Conservation (phyloP, 1,284 basidiomycete genomes). For the Athelia psychrophila region DNA sequence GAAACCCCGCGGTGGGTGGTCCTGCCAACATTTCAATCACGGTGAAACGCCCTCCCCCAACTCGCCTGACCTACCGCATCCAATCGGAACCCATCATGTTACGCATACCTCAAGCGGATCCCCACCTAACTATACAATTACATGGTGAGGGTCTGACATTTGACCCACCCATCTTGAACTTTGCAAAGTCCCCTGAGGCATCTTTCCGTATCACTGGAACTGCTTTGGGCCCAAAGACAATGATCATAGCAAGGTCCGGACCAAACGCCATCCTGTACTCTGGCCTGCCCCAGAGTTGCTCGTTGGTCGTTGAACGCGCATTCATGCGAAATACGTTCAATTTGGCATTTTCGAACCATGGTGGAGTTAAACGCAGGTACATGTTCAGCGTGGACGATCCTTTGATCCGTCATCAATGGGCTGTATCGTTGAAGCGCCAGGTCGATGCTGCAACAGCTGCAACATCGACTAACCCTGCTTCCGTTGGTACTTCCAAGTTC, state of each 20-base stretch:
- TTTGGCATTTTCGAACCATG: slow-evolving; percentile 76
- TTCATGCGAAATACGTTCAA: slow-evolving; percentile 96
- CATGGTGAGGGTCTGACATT: slow-evolving; percentile 84
- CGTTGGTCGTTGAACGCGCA: slow-evolving; percentile 80
- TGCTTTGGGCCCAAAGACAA: slow-evolving; percentile 76
- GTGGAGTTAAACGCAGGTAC: slow-evolving; percentile 74
- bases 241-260: slow-evolving; percentile 80
- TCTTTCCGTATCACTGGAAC: slow-evolving; percentile 86
- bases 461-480: slow-evolving; percentile 28
- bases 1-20: slow-evolving; percentile 40
- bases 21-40: slow-evolving; percentile 54
- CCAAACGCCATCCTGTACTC: slow-evolving; percentile 78
- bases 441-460: slow-evolving; percentile 49
- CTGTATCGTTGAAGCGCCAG: slow-evolving; percentile 64
- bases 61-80: slow-evolving; percentile 77
- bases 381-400: slow-evolving; percentile 90
- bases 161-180: slow-evolving; percentile 80
- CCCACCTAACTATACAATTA: slow-evolving; percentile 75
- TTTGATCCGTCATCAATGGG: slow-evolving; percentile 74
- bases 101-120: slow-evolving; percentile 78
- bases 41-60: slow-evolving; percentile 72
- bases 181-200: slow-evolving; percentile 72
- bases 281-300: slow-evolving; percentile 73
- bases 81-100: slow-evolving; percentile 86
- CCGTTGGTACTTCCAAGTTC: slow-evolving; percentile 41